Evolutionary conservation across 2,329 filamentous ascomycete genomes (phyloP).

Genomic region (Fusarium pilosicola): DNA sequence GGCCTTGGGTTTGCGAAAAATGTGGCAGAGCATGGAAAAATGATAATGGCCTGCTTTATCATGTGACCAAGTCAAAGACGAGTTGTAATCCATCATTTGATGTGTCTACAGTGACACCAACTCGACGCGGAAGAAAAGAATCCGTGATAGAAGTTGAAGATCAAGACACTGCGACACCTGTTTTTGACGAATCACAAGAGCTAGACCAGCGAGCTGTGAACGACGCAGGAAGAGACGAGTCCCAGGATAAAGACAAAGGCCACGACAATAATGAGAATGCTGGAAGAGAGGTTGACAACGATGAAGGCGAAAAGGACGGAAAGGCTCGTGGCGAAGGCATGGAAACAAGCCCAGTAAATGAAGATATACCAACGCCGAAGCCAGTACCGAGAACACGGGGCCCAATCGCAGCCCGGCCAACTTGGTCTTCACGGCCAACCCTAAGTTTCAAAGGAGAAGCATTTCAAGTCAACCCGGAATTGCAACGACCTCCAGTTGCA

Average conservation of each 20-base stretch:
- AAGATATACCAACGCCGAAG: slow-evolving; percentile 1
- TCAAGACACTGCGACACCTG: not conserved
- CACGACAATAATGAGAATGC: not conserved
- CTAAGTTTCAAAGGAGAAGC: slow-evolving; percentile 36
- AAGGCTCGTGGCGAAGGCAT: not conserved
- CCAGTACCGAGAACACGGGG: slow-evolving; percentile 23
- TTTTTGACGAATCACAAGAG: not conserved
- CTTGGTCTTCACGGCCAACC: slow-evolving; percentile 34
- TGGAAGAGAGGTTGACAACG: not conserved
- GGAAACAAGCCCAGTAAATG: not conserved
- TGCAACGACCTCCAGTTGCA: slow-evolving; percentile 36
- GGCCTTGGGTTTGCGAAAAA: slow-evolving; percentile 60
- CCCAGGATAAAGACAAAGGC: not conserved
- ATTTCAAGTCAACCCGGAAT: slow-evolving; percentile 37
- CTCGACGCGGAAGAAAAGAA: slow-evolving; percentile 29
- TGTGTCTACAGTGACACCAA: slow-evolving; percentile 12
- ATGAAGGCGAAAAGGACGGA: not conserved
- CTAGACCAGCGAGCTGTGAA: not conserved
- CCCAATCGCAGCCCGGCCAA: slow-evolving; percentile 27
- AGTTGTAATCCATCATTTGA: slow-evolving; percentile 61
- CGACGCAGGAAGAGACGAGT: not conserved
- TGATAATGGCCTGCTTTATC: slow-evolving; percentile 66
- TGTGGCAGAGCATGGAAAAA: slow-evolving; percentile 68
- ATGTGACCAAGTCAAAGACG: slow-evolving; percentile 64
- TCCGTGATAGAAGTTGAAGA: slow-evolving; percentile 16